Evolutionary conservation across 2,329 filamentous ascomycete species (phyloP), one percentile per base, ranked within the genome.

Genomic region (Fusarium abutilonis): DNA sequence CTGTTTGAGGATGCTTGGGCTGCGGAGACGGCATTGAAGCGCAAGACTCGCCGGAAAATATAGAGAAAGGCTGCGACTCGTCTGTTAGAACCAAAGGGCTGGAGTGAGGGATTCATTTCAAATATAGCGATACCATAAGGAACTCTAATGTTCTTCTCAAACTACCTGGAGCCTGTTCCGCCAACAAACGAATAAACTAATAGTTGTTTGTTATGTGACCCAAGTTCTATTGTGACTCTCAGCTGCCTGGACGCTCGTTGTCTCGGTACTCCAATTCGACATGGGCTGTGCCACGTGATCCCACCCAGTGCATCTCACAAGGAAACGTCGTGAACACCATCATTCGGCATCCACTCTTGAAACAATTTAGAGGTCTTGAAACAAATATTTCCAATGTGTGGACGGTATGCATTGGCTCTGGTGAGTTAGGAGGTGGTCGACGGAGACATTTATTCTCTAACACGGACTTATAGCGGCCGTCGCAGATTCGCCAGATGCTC

Each of bases 401-500:
- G 76, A 17, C 69, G 76, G 44, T 78, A 78, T 59, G 72, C 71
- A 4, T 59, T 76, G 34, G 70, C 72, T 10, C 59, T 78, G 56
- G 76, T 77, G 63, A 53, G 73, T 9, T 4, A 2, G 11, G 2
- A 9, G 9, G 17, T 28, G 15, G 6, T 9, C 23, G n/a, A 7
- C 14, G 7, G n/a, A 23, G 31, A 17, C 23, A 3, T 8, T 13
- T 15, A 15, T 29, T 46, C 10, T 9, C 47, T 55, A 35, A 56
- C 31, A 15, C 10, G 6, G 14, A n/a, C 29, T 38, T 29, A 4
- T 68, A 96, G 92, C 86, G 91, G 61, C 89, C 91, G 32, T 89
- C 88, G 21, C 89, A 92, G 73, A 83, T 97, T 55, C 89, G 89
- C 48, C 84, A 82, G 52, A 87, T 90, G 73, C 80, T 97, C 7